A percentile compares a stretch with the other conserved stretches of the same genome.
phyloP scores from a whole-genome alignment of 257 asterid genomes.

The Solanum tarapatanum region DNA sequence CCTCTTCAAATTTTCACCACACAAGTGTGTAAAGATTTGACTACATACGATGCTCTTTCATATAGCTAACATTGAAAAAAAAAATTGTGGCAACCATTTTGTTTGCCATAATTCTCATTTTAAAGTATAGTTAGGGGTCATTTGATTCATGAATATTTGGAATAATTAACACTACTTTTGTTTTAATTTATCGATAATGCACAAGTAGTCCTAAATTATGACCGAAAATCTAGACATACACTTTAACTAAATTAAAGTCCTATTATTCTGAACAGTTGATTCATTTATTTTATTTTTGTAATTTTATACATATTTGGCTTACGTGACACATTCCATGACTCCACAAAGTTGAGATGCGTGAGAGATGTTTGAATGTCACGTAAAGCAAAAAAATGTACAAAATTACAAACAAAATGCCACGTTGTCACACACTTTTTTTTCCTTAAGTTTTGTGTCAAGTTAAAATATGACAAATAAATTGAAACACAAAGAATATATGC shows the following conservation, averaged over 20 bases:
- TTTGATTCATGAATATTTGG: not conserved
- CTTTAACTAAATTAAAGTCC: rapidly evolving
- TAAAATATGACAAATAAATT: no score
- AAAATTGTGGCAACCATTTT: not conserved
- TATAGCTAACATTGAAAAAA: not conserved
- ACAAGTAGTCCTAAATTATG: no score
- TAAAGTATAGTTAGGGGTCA: not conserved
- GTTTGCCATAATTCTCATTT: not conserved
- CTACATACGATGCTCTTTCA: not conserved
- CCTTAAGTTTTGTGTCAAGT: no score
- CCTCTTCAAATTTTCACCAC: not conserved
- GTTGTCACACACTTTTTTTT: no score
- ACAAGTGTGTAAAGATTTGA: not conserved
- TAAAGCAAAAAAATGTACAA: not conserved
- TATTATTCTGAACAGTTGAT: no score
- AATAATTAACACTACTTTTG: not conserved
- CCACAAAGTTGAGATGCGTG: not conserved
- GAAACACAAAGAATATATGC: no score
- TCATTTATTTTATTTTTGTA: no score
- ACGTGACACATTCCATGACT: not conserved
- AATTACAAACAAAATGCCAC: not conserved
- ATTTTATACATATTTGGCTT: no score
- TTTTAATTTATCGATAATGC: not conserved
- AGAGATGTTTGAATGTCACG: not conserved
- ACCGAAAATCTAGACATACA: not conserved